These are phyloP conservation scores for Hygrophorus pudorinus DNA, from an alignment of 768 basidiomycete genomes.

Conservation along the genomic window DNA sequence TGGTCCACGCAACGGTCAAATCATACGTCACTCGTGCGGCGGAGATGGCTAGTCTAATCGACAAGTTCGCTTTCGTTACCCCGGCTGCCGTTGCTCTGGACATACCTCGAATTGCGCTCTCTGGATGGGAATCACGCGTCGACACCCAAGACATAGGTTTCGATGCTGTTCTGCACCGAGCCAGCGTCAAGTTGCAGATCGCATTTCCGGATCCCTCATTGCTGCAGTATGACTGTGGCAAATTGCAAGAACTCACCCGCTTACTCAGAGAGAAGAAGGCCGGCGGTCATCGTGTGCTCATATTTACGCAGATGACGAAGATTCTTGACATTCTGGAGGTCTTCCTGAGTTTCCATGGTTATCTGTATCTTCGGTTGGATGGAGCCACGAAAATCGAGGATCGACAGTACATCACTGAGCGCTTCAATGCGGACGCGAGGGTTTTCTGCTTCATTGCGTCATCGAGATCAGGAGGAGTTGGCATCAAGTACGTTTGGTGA, in stretches of 20 bases:
- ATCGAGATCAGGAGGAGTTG: conserved; percentile 74
- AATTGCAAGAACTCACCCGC: conserved; percentile 75
- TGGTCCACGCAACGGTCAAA: conserved; percentile 41
- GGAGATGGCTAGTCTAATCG: conserved; percentile 42
- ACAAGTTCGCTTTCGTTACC: conserved; percentile 72
- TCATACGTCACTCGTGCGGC: conserved; percentile 54
- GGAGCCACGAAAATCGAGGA: conserved; percentile 95
- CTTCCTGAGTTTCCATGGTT: conserved; percentile 87
- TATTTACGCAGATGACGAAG: conserved; percentile 96
- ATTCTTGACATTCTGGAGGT: conserved; percentile 91
- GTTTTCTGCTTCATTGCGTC: conserved; percentile 87
- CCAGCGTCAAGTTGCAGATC: conserved; percentile 79
- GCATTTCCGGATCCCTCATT: conserved; percentile 88
- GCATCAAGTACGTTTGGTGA: conserved; percentile 68
- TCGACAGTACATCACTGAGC: conserved; percentile 83
- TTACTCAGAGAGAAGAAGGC: conserved; percentile 78
- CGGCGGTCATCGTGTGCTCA: conserved; percentile 82
- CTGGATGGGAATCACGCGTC: conserved; percentile 26
- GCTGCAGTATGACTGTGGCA: conserved; percentile 93
- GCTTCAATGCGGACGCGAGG: conserved; percentile 69
- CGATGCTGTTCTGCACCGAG: conserved; percentile 59
- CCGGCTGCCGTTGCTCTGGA: conserved; percentile 71
- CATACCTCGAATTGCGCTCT: conserved; percentile 52
- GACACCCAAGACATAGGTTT: conserved; percentile 32
- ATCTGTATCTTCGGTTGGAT: conserved; percentile 89